phyloP scores from a whole-genome alignment of 1,284 basidiomycete genomes.

The Ganoderma leucocontextum region DNA sequence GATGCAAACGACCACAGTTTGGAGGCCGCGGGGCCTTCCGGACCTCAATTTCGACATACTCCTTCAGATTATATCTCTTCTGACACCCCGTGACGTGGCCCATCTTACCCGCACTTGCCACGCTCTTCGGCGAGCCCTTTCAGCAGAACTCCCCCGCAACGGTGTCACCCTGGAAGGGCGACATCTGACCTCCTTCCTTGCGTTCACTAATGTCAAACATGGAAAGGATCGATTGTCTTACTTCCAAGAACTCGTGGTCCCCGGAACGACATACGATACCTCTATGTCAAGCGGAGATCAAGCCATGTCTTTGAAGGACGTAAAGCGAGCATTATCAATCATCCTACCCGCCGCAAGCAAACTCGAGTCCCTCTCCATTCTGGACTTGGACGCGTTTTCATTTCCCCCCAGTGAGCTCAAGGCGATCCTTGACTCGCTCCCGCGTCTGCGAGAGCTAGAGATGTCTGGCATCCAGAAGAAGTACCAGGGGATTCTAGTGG shows the following conservation, averaged over 20 bases:
- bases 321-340: neutral
- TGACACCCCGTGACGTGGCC: neutral
- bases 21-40: neutral
- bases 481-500: neutral
- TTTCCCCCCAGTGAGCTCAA: neutral
- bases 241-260: neutral
- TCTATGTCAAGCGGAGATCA: neutral
- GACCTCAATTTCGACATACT: slow-evolving; percentile 5
- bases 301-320: neutral
- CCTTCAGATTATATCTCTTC: neutral
- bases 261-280: neutral
- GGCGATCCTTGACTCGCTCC: neutral
- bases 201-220: neutral
- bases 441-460: neutral
- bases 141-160: neutral
- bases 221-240: neutral
- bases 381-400: neutral
- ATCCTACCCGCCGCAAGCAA: neutral
- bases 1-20: neutral
- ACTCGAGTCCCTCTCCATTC: neutral
- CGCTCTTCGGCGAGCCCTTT: neutral
- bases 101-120: neutral
- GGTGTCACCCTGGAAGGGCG: neutral
- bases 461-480: neutral
- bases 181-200: neutral